Conservation (phyloP, 164 flowering plant species). For the Liquidambar formosana region DNA sequence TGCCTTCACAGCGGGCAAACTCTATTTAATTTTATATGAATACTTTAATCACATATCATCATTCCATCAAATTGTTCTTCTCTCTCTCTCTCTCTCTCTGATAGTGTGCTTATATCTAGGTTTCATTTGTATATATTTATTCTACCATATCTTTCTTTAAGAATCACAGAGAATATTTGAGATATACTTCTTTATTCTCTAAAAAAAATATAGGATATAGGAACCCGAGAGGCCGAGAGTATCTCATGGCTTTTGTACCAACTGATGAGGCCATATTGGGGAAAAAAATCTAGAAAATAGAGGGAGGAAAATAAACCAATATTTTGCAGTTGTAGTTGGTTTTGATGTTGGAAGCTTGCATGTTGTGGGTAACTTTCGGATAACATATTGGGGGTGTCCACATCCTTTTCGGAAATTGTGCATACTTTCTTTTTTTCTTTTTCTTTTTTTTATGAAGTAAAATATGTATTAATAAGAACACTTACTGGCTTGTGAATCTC, state of each 20-base stretch:
- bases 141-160: background rate
- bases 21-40: background rate
- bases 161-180: slow-evolving; percentile 23
- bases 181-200: slow-evolving; percentile 1
- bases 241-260: background rate
- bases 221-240: background rate
- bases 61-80: slow-evolving; percentile 16
- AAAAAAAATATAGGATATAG: background rate
- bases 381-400: slow-evolving; percentile 8
- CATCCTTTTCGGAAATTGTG: slow-evolving; percentile 23
- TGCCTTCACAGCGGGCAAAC: no score
- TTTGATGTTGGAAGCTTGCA: slow-evolving; percentile 20
- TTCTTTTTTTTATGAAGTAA: no score
- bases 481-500: slow-evolving; percentile 9
- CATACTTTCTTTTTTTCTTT: no score
- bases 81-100: background rate
- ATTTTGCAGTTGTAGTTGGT: background rate
- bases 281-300: background rate
- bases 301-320: background rate
- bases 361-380: background rate
- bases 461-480: no score
- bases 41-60: slow-evolving; percentile 8
- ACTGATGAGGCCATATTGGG: background rate
- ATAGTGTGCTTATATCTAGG: background rate
- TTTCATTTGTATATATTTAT: background rate